A percentile compares a stretch with the other conserved stretches of the same genome.
Conservation (phyloP, 176 grass and related monocot genomes). For the Aegilops longissima region DNA sequence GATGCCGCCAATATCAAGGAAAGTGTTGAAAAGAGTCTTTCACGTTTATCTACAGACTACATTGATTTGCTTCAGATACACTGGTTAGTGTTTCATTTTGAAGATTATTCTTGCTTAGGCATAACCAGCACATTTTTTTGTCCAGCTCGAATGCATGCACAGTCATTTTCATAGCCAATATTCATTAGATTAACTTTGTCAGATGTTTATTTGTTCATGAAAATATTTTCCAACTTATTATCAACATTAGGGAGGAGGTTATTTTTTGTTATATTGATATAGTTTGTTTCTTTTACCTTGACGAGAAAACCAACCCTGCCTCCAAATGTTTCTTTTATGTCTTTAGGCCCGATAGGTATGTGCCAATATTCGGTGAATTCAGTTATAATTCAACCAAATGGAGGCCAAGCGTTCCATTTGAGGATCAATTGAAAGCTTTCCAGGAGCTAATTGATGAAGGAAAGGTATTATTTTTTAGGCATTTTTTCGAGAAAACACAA, state of each 20-base stretch:
- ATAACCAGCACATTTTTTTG: not conserved
- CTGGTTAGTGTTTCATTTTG: conserved; percentile 50
- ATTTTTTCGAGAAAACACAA: not conserved
- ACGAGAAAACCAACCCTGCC: not conserved
- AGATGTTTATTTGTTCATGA: not conserved
- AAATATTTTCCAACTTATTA: not conserved
- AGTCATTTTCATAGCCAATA: not conserved
- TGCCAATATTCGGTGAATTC: conserved; percentile 74
- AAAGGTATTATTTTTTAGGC: conserved; percentile 51
- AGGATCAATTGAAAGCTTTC: conserved; percentile 71
- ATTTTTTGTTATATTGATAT: not conserved
- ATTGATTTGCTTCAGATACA: conserved; percentile 98
- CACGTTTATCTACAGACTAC: conserved; percentile 86
- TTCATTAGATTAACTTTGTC: not conserved
- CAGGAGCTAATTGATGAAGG: conserved; percentile 76
- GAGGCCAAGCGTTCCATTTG: conserved; percentile 72
- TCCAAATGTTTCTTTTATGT: conserved; percentile 26
- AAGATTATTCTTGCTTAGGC: not conserved
- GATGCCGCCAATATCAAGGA: conserved; percentile 85
- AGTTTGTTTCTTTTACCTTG: not conserved
- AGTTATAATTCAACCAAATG: conserved; percentile 74
- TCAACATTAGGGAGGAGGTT: not conserved
- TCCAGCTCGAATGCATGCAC: not conserved
- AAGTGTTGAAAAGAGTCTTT: conserved; percentile 90
- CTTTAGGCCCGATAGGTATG: conserved; percentile 96